phyloP scores from a whole-genome alignment of 1,284 basidiomycete species.

The Cyathus pygmaeus region DNA sequence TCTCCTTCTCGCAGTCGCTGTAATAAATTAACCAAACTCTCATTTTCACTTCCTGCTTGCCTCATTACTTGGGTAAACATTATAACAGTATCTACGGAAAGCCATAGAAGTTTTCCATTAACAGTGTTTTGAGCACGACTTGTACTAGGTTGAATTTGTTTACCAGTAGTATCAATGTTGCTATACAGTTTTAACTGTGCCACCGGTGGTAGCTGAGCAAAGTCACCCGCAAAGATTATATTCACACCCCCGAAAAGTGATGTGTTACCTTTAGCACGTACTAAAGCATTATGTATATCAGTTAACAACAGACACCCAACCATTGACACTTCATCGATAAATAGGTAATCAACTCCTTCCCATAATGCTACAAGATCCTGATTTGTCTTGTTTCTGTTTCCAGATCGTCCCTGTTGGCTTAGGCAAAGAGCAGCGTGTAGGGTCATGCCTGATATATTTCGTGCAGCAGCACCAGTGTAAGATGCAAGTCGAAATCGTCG shows the following conservation, averaged over 20 bases:
- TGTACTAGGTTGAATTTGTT: not conserved
- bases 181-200: conserved; percentile 23
- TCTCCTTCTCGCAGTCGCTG: conserved; percentile 29
- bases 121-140: conserved; percentile 19
- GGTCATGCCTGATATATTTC: conserved; percentile 46
- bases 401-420: conserved; percentile 7
- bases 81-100: conserved; percentile 34
- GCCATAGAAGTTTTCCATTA: conserved; percentile 40
- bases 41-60: conserved; percentile 34
- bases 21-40: conserved; percentile 33
- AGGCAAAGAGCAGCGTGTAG: conserved; percentile 43
- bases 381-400: conserved; percentile 1
- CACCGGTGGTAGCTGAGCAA: conserved; percentile 48
- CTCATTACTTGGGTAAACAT: conserved; percentile 31
- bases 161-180: conserved; percentile 5
- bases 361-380: conserved; percentile 39
- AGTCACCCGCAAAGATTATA: conserved; percentile 52
- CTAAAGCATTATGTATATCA: conserved; percentile 37
- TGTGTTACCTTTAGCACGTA: conserved; percentile 36
- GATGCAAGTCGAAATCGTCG: conserved; percentile 36
- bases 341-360: conserved; percentile 48
- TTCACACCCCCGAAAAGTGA: conserved; percentile 49
- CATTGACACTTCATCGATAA: conserved; percentile 57
- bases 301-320: conserved; percentile 39
- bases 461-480: conserved; percentile 47